Conservation (phyloP, 1,139 yeast species). For the Pneumocystis oryctolagi region DNA sequence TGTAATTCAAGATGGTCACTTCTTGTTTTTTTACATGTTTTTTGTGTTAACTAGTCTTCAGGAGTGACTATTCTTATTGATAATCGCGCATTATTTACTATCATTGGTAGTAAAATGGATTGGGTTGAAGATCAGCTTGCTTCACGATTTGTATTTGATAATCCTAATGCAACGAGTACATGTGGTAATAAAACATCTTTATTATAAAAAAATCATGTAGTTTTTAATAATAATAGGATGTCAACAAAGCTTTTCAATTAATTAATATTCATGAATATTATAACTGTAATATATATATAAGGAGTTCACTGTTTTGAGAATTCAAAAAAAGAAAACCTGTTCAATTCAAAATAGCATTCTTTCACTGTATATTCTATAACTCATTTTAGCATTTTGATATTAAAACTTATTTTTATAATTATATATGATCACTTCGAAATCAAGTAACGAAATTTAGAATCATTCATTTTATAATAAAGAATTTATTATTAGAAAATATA, state of each 20-base stretch:
- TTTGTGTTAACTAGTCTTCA: neutral
- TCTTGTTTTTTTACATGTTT: neutral
- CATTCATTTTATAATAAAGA: neutral
- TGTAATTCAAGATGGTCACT: constrained; percentile 59
- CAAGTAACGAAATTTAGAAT: neutral
- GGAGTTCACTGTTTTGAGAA: neutral
- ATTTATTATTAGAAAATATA: neutral
- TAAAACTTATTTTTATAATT: neutral
- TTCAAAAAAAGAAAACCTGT: neutral
- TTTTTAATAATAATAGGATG: neutral
- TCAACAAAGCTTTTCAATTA: neutral
- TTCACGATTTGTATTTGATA: constrained; percentile 76
- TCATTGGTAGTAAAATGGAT: constrained; percentile 96
- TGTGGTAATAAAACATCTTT: constrained; percentile 98
- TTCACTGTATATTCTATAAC: neutral
- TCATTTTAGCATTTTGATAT: neutral
- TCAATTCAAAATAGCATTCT: neutral
- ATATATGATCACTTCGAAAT: neutral
- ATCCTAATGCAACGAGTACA: constrained; percentile 92
- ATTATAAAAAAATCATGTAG: neutral
- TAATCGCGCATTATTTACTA: constrained; percentile 86
- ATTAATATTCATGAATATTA: neutral
- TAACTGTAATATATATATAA: neutral
- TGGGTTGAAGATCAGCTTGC: constrained; percentile 89
- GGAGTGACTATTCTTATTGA: constrained; percentile 73